Base-by-base conservation (phyloP, 2,329 filamentous ascomycete species). In the Ophiostoma sp. region DNA sequence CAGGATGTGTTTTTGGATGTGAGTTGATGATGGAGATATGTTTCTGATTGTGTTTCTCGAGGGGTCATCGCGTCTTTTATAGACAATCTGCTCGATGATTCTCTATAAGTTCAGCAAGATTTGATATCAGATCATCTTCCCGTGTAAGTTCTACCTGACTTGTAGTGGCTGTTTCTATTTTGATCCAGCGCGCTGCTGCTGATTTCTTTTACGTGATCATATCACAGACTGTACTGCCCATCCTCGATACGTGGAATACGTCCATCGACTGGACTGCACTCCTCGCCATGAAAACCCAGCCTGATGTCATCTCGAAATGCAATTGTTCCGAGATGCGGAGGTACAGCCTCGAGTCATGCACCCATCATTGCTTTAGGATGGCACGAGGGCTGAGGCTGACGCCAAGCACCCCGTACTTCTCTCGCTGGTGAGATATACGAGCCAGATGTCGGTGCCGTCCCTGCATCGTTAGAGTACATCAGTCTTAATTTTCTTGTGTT, bases 341-440 rank as follows among this genome's bases (percentile, higher is more conserved):
- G 48, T 69, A 48, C 13, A 41, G 20, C 11, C 52, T 60, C 57
- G 57, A 60, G 57, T 60, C 57, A 60, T 60, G 57, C 57, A 31
- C 4, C 15, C 23, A 57, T 57, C 48, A 27, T 5, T 44, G 52
- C 36, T 62, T 33, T 20, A 4, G 33, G 27, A 31, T 1, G 27
- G 27, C 27, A 31, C 39, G 31, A 10, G n/a, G 67, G 67, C 67
- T 60, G 67, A 67, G 44, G 69, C 67, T 71, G 69, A 71, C 69
- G 60, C 69, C 69, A 68, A 65, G 66, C 8, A 11, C 48, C 2
- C 2, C n/a, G n/a, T 27, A 41, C 39, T 1, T 1, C 27, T 31
- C 27, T 39, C 36, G 36, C 10, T 39, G 36, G 10, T 39, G 10
- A 39, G 36, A 39, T 31, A 31, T 31, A 31, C 27, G 27, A 31